Evolutionary conservation across 2,329 filamentous ascomycete species (phyloP).

Genomic region (Periconia macrospinosa): DNA sequence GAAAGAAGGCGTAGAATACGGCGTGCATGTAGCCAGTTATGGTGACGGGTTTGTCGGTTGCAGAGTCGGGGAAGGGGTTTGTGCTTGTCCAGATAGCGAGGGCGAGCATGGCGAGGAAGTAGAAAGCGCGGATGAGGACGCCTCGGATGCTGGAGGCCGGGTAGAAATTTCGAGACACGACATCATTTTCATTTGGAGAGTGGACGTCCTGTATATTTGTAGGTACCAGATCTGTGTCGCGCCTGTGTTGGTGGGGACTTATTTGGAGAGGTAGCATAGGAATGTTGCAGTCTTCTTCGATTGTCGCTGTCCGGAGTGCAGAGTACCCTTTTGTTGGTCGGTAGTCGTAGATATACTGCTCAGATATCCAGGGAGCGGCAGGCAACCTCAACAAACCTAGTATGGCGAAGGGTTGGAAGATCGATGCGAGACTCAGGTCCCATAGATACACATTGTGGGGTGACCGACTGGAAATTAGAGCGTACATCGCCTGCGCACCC

Average conservation of each 20-base stretch:
- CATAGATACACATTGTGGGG: background rate
- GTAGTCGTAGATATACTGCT: conserved; percentile 6
- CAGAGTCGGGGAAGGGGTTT: background rate
- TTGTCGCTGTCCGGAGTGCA: background rate
- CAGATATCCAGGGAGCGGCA: conserved; percentile 8
- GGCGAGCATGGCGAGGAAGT: background rate
- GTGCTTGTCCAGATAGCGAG: background rate
- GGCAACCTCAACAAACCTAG: conserved; percentile 10
- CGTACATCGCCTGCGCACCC: conserved; percentile 1
- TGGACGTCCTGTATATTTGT: background rate
- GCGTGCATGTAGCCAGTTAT: background rate
- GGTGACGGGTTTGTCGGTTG: background rate
- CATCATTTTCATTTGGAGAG: background rate
- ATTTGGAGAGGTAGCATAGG: background rate
- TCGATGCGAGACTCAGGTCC: background rate
- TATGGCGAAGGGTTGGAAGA: conserved; percentile 1
- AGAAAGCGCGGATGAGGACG: background rate
- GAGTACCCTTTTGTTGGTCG: background rate
- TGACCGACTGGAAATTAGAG: background rate
- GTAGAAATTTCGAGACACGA: background rate
- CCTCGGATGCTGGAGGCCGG: background rate
- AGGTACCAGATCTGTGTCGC: background rate
- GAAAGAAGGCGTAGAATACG: conserved; percentile 1
- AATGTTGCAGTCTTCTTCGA: background rate
- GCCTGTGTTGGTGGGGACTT: background rate